phyloP scores from a whole-genome alignment of 805 yeast species.

The Candida chauliodis region DNA sequence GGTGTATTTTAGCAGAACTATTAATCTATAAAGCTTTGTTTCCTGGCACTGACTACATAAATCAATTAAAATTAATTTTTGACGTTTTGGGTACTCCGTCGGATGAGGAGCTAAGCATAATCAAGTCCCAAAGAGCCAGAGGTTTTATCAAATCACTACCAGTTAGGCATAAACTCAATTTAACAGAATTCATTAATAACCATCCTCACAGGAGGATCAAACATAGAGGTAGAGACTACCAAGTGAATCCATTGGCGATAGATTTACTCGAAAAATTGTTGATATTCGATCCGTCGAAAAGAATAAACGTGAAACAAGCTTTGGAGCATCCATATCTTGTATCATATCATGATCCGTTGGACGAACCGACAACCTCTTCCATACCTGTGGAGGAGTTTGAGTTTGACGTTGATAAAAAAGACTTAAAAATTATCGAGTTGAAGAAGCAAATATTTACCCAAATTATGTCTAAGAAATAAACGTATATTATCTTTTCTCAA shows the following conservation, averaged over 20 bases:
- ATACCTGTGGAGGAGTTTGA: slow-evolving; percentile 24
- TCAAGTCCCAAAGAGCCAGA: slow-evolving; percentile 24
- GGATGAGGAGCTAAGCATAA: slow-evolving; percentile 14
- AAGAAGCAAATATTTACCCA: slow-evolving; percentile 72
- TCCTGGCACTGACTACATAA: slow-evolving; percentile 92
- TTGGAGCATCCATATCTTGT: slow-evolving; percentile 82
- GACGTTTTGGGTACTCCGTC: slow-evolving; percentile 72
- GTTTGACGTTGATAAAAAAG: slow-evolving; percentile 58
- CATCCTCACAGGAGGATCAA: slow-evolving; percentile 19
- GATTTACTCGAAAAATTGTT: slow-evolving; percentile 59
- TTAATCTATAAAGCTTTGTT: slow-evolving; percentile 81
- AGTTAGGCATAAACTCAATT: slow-evolving; percentile 14
- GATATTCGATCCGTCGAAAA: slow-evolving; percentile 77
- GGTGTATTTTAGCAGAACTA: slow-evolving; percentile 92
- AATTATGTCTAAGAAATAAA: slow-evolving; percentile 44
- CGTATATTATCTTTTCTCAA: slow-evolving; percentile 59
- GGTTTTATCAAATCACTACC: slow-evolving; percentile 26
- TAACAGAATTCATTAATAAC: slow-evolving; percentile 15
- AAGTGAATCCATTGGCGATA: slow-evolving; percentile 24
- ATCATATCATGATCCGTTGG: slow-evolving; percentile 61
- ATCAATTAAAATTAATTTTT: slow-evolving; percentile 80
- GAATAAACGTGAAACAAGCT: slow-evolving; percentile 88
- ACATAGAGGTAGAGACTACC: slow-evolving; percentile 10
- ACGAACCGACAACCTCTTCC: slow-evolving; percentile 26
- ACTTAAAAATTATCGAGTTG: slow-evolving; percentile 61